phyloP scores from a whole-genome alignment of 352 stramenopile species.

The Pythium aquatile region DNA sequence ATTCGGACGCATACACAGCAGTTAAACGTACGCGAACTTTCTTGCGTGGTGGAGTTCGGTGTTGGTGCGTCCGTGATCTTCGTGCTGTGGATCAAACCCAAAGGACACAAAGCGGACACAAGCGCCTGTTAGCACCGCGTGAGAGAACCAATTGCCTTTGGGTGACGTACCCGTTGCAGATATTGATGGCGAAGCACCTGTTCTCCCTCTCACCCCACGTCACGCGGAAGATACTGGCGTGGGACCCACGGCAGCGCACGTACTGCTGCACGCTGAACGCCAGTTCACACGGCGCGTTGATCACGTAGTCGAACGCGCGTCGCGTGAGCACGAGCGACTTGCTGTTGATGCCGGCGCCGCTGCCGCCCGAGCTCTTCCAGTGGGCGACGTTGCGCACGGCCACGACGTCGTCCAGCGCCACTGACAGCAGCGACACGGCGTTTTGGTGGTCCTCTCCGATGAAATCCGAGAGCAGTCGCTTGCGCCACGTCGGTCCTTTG shows the following conservation, averaged over 20 bases:
- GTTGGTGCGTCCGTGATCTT: constrained; percentile 20
- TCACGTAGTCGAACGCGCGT: constrained; percentile 52
- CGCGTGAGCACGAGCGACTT: constrained; percentile 62
- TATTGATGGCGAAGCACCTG: constrained; percentile 69
- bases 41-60: background rate
- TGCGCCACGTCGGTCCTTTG: constrained; percentile 52
- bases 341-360: constrained; percentile 33
- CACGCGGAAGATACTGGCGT: constrained; percentile 71
- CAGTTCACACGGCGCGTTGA: constrained; percentile 55
- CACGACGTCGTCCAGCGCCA: constrained; percentile 37
- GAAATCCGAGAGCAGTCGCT: constrained; percentile 51
- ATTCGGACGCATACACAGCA: background rate
- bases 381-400: constrained; percentile 58
- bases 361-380: constrained; percentile 34
- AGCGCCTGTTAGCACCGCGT: background rate
- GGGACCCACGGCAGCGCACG: constrained; percentile 60
- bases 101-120: no score
- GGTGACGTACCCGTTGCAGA: constrained; percentile 61
- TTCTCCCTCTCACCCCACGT: constrained; percentile 51
- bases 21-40: background rate
- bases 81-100: constrained; percentile 5
- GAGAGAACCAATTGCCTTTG: no score
- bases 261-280: constrained; percentile 70
- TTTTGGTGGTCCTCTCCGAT: constrained; percentile 20
- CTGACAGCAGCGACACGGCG: constrained; percentile 16